phyloP scores from a whole-genome alignment of 495 filamentous ascomycete genomes.

The Penicillium cosmopolitanum region DNA sequence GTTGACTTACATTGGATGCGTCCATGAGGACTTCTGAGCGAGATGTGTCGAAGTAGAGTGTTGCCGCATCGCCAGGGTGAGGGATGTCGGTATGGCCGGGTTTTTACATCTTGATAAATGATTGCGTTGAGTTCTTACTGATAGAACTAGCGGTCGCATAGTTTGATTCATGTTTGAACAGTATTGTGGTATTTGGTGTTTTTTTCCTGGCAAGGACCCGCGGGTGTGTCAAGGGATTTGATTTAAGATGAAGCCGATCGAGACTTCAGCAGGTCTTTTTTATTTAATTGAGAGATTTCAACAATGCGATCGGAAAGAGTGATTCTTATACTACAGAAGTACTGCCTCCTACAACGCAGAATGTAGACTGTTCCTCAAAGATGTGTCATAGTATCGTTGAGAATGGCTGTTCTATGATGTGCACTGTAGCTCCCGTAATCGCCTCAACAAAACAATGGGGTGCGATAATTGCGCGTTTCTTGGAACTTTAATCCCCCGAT shows the following conservation, averaged over 20 bases:
- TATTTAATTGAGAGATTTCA: neutral
- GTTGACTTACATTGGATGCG: conserved; percentile 45
- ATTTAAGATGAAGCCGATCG: neutral
- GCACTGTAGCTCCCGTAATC: conserved; percentile 19
- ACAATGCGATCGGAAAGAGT: neutral
- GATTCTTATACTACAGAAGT: conserved; percentile 2
- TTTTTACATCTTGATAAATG: neutral
- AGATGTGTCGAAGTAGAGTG: neutral
- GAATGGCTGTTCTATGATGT: conserved; percentile 19
- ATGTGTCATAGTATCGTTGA: conserved; percentile 9
- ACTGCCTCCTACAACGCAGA: conserved; percentile 23
- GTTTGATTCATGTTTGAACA: neutral
- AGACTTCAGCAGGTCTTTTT: neutral
- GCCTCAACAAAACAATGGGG: conserved; percentile 1
- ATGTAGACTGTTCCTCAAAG: conserved; percentile 11
- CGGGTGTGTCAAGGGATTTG: neutral
- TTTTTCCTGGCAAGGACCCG: neutral
- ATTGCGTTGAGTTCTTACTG: neutral
- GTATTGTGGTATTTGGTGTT: neutral
- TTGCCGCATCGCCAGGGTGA: neutral
- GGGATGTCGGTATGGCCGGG: neutral
- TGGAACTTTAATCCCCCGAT: conserved; percentile 17
- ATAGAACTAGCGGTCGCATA: neutral
- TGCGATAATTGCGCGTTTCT: neutral
- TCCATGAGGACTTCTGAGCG: conserved; percentile 35